phyloP scores from a whole-genome alignment of 2,329 filamentous ascomycete species.

The Claviceps sorghi region DNA sequence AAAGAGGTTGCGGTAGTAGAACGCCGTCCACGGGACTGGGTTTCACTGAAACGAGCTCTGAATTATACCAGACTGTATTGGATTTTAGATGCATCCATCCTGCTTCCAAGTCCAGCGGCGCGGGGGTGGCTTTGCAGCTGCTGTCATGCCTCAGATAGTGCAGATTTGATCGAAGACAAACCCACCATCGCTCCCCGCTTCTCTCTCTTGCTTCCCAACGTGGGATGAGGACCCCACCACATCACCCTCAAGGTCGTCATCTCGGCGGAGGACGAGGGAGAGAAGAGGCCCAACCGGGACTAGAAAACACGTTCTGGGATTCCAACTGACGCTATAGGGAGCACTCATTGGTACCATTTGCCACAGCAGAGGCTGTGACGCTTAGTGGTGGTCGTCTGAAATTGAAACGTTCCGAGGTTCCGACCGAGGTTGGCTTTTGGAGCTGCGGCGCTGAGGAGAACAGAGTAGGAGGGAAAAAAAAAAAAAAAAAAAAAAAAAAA shows the following conservation, averaged over 20 bases:
- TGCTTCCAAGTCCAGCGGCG: not conserved
- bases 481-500: no score
- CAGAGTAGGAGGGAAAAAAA: not conserved
- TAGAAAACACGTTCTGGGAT: not conserved
- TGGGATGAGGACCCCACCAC: not conserved
- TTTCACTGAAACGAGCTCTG: not conserved
- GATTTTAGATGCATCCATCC: not conserved
- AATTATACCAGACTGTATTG: not conserved
- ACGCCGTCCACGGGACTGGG: no score
- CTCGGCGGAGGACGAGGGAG: conserved; percentile 2
- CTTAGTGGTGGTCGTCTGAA: not conserved
- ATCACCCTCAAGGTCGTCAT: not conserved
- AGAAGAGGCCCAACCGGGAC: conserved; percentile 1
- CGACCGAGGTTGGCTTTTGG: not conserved
- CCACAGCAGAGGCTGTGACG: not conserved
- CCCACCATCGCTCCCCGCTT: not conserved
- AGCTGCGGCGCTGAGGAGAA: not conserved
- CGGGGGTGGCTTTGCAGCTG: not conserved
- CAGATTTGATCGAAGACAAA: no score
- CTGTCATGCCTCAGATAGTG: not conserved
- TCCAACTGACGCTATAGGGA: not conserved
- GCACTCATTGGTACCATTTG: not conserved
- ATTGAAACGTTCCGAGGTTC: not conserved
- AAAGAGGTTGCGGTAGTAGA: not conserved
- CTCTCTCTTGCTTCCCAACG: not conserved